Conservation (phyloP, 148 eudicot genomes). For the Rhododendron kiyosumense region DNA sequence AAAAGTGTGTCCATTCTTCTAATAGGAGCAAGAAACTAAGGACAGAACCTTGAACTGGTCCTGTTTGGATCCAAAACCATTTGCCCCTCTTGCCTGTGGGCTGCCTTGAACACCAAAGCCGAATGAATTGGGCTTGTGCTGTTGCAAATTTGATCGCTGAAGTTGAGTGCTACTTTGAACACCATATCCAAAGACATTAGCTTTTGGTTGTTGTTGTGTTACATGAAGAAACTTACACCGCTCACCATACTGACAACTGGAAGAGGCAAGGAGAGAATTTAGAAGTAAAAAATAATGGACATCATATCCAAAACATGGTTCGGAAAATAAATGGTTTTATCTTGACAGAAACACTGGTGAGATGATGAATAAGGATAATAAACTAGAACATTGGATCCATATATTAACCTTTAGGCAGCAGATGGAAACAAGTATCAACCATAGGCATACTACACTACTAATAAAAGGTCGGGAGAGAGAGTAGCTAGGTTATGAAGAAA, state of each 20-base stretch:
- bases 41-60: conserved; percentile 53
- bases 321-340: background rate
- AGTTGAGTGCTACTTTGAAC: conserved; percentile 43
- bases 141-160: conserved; percentile 44
- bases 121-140: conserved; percentile 73
- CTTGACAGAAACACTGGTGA: background rate
- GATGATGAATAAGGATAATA: background rate
- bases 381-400: background rate
- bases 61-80: conserved; percentile 38
- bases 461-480: background rate
- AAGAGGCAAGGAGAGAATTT: conserved; percentile 14
- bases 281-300: background rate
- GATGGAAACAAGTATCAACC: background rate
- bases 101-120: conserved; percentile 73
- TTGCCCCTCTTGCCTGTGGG: conserved; percentile 39
- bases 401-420: background rate
- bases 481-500: background rate
- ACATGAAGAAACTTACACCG: conserved; percentile 68
- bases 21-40: background rate
- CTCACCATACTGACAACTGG: conserved; percentile 83
- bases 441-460: background rate
- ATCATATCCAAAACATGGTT: background rate
- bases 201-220: conserved; percentile 44
- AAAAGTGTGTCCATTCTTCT: background rate
- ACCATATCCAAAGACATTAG: conserved; percentile 72